Percentiles rank a stretch among this genome's conserved stretches.
Conservation (phyloP, 148 eudicot genomes). For the Cornus kousa region DNA sequence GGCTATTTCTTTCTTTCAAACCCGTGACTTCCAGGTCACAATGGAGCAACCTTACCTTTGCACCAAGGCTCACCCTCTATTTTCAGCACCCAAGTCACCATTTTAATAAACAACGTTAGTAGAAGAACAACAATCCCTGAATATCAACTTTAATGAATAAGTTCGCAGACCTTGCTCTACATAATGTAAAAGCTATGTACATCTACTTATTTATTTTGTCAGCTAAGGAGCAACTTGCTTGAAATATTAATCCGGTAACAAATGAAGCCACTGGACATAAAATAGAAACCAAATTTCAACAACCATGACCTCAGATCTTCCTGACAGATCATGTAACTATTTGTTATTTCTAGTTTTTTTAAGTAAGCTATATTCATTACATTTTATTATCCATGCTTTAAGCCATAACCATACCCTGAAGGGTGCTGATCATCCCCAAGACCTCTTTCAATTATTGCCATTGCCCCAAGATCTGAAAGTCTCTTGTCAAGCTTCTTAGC, state of each 20-base stretch:
- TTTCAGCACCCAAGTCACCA: neutral
- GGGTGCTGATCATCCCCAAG: conserved; percentile 98
- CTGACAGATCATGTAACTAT: neutral
- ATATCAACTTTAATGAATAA: neutral
- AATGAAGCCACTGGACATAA: neutral
- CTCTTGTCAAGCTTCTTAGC: conserved; percentile 96
- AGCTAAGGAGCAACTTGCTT: neutral
- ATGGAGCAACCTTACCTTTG: too few species aligned
- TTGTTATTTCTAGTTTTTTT: too few species aligned
- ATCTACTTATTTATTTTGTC: neutral
- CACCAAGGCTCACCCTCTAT: too few species aligned
- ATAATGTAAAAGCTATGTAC: neutral
- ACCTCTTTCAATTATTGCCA: conserved; percentile 69
- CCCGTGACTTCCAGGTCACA: too few species aligned
- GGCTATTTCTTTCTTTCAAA: too few species aligned
- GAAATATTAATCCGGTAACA: neutral
- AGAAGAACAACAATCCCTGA: neutral
- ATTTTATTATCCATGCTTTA: neutral
- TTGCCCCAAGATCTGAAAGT: conserved; percentile 79
- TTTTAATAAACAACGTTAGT: too few species aligned
- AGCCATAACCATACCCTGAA: conserved; percentile 67
- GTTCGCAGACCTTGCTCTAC: neutral
- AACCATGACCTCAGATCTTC: neutral
- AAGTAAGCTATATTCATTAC: too few species aligned
- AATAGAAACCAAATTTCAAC: neutral